These are phyloP conservation scores for Neckera pumila DNA, from an alignment of 225 moss, liverwort and hornwort species.

Conservation along the genomic window DNA sequence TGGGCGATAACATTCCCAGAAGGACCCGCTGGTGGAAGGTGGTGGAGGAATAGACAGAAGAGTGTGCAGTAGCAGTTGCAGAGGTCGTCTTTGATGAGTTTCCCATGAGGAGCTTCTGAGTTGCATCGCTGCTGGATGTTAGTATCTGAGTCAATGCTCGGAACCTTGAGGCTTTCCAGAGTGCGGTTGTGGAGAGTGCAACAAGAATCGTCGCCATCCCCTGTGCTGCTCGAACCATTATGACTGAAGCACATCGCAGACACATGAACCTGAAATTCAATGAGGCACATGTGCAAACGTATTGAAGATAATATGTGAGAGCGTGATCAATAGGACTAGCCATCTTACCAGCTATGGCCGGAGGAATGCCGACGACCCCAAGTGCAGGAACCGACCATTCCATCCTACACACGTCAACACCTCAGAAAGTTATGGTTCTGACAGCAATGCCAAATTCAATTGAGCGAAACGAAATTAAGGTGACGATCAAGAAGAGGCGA, in stretches of 20 bases:
- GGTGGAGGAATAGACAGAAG: neutral
- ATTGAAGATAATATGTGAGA: neutral
- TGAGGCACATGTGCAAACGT: neutral
- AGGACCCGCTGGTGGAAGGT: slow-evolving; percentile 23
- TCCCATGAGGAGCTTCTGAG: neutral
- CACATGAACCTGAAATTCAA: neutral
- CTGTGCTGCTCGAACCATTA: slow-evolving; percentile 39
- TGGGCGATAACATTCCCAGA: slow-evolving; percentile 2
- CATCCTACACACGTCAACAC: slow-evolving; percentile 5
- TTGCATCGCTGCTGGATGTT: slow-evolving; percentile 5
- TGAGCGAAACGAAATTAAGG: neutral
- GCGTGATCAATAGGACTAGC: neutral
- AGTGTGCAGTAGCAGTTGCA: neutral
- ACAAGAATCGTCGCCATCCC: slow-evolving; percentile 21
- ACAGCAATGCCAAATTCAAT: neutral
- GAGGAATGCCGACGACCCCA: slow-evolving; percentile 18
- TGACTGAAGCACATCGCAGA: slow-evolving; percentile 9
- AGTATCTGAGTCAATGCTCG: slow-evolving; percentile 25
- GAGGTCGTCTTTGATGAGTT: neutral
- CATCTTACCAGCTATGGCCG: slow-evolving; percentile 4
- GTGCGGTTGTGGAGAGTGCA: slow-evolving; percentile 42
- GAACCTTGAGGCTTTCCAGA: slow-evolving; percentile 44
- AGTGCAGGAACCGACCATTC: slow-evolving; percentile 16
- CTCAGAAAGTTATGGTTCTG: neutral
- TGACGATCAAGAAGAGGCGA: neutral